These are phyloP conservation scores for Lepidium africanum DNA, from an alignment of 345 rosid genomes.

Conservation along the genomic window DNA sequence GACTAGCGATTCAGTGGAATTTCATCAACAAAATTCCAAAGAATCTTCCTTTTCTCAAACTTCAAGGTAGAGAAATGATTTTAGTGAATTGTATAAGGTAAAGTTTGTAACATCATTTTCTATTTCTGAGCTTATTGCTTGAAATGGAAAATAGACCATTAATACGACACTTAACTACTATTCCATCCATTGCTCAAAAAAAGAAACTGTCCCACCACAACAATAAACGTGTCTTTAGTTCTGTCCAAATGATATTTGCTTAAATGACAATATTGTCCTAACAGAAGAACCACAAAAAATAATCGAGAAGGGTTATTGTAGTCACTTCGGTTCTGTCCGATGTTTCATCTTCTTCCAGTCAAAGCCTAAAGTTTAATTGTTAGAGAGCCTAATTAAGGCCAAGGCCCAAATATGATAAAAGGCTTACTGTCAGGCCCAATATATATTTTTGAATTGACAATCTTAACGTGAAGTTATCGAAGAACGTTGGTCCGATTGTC, in stretches of 20 bases:
- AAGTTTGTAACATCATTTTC: too few relatives aligned
- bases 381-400: neutral
- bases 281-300: neutral
- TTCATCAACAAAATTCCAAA: too few relatives aligned
- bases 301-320: neutral
- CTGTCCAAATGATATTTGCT: neutral
- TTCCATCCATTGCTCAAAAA: too few relatives aligned
- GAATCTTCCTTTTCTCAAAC: too few relatives aligned
- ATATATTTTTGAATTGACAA: neutral
- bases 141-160: constrained; percentile 8
- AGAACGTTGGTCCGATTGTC: constrained; percentile 8
- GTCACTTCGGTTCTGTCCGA: neutral
- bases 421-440: neutral
- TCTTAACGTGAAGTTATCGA: neutral
- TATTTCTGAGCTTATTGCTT: neutral
- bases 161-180: too few relatives aligned
- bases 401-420: neutral
- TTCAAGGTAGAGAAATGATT: too few relatives aligned
- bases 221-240: neutral
- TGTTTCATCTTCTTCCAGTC: neutral
- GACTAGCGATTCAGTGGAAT: too few relatives aligned
- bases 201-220: neutral
- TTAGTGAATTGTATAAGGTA: too few relatives aligned
- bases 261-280: neutral
- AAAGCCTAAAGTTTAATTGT: too few relatives aligned